phyloP scores from a whole-genome alignment of 192 early-diverging fungal species.

The Gamsiella multidivaricata region DNA sequence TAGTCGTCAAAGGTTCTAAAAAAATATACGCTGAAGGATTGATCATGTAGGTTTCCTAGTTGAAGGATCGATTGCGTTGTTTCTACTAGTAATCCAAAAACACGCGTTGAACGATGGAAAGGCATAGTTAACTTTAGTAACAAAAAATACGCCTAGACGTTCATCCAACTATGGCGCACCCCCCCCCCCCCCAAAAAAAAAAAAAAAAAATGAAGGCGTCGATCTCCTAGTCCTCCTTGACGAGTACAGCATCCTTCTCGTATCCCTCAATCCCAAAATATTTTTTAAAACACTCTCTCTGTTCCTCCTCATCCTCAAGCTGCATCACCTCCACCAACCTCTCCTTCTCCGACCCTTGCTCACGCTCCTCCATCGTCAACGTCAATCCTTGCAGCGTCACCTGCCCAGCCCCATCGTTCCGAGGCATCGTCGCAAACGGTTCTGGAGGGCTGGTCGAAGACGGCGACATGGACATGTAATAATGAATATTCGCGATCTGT shows the following conservation, averaged over 20 bases:
- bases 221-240: background rate
- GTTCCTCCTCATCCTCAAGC: background rate
- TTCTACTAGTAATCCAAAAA: no score
- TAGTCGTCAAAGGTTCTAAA: no score
- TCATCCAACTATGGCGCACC: no score
- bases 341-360: background rate
- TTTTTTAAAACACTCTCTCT: background rate
- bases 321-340: background rate
- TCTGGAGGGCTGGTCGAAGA: background rate
- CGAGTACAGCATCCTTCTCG: background rate
- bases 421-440: background rate
- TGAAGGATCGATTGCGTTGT: no score
- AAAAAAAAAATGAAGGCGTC: no score
- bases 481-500: background rate
- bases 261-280: conserved; percentile 20
- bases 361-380: background rate
- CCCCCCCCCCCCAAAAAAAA: no score
- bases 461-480: conserved; percentile 10
- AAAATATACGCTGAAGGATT: no score
- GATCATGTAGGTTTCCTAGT: no score
- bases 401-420: background rate
- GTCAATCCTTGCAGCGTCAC: background rate
- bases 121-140: no score
- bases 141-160: no score
- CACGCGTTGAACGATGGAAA: no score